Evolutionary conservation across 805 yeast species (phyloP), one percentile per base, ranked within the genome.

Genomic region (Metschnikowia baotianmanensis): DNA sequence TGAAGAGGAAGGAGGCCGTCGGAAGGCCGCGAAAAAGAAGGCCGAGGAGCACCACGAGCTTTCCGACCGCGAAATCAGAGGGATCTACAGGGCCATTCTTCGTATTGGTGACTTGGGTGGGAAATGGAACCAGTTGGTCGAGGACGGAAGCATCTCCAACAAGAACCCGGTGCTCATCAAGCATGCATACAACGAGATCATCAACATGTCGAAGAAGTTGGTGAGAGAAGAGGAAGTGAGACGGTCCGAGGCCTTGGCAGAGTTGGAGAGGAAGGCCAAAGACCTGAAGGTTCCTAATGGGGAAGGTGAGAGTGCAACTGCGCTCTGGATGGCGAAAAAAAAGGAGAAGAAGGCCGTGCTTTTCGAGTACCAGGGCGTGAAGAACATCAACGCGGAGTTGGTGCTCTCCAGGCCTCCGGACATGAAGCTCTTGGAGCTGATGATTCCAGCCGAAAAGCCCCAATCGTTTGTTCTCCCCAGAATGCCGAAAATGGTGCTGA

Each of bases 281-380:
- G 80, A 76, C 30, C 82, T 77, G 57, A 78, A 71, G 45, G 47
- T 63, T 57, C 43, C 65, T 43, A 48, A 59, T 50, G 47, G 57
- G 47, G 66, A 67, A 53, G 65, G 69, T 45, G 52, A 66, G 42
- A 30, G 35, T 24, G 78, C 71, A 42, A 65, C 72, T 43, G 72
- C 82, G 0, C 61, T 72, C 35, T 74, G 82, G 75, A 62, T 79
- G 26, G 72, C 78, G 31, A 83, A 84, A 57, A 79, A 83, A 62
- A 84, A 82, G 57, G 96, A 90, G 56, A 85, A 87, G 63, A 87
- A 85, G 62, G 97, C 97, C 0, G 83, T 89, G 13, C 64, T 91
- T 34, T 90, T 93, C 61, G 95, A 88, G 50, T 89, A 83, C 62
- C 82, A 82, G 45, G 91, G 89, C 30, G 96, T 90, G 32, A 86